Percentiles rank a stretch among this genome's conserved stretches.
phyloP scores from a whole-genome alignment of 805 yeast genomes.

The Danielozyma ontarioensis region DNA sequence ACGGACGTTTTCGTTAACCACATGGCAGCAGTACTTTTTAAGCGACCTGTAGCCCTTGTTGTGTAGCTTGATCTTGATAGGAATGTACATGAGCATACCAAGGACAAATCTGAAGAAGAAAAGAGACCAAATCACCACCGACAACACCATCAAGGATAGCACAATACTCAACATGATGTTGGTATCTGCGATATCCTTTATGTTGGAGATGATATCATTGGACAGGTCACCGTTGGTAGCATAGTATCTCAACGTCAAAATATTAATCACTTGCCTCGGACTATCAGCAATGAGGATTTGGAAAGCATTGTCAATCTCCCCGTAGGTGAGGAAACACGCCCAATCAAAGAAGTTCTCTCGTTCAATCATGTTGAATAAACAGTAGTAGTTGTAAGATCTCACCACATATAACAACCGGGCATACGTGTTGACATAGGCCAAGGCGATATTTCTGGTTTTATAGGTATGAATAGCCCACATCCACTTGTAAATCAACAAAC shows the following conservation, averaged over 20 bases:
- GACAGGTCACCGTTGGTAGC: slow-evolving; percentile 43
- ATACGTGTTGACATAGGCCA: slow-evolving; percentile 62
- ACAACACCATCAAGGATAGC: slow-evolving; percentile 67
- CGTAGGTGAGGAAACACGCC: slow-evolving; percentile 60
- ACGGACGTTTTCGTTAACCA: slow-evolving; percentile 55
- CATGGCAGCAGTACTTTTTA: slow-evolving; percentile 56
- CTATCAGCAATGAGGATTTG: slow-evolving; percentile 69
- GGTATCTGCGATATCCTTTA: slow-evolving; percentile 53
- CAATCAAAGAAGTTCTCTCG: slow-evolving; percentile 60
- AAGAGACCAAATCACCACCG: slow-evolving; percentile 68
- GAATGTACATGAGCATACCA: slow-evolving; percentile 50
- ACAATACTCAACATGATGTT: slow-evolving; percentile 67
- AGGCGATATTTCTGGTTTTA: slow-evolving; percentile 58
- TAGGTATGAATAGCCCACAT: slow-evolving; percentile 54
- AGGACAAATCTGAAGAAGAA: slow-evolving; percentile 53
- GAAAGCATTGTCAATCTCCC: slow-evolving; percentile 58
- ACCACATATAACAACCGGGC: slow-evolving; percentile 57
- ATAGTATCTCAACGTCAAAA: slow-evolving; percentile 56
- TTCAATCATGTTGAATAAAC: slow-evolving; percentile 66
- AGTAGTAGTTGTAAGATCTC: slow-evolving; percentile 56
- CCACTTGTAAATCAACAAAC: slow-evolving; percentile 52
- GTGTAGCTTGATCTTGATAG: slow-evolving; percentile 44
- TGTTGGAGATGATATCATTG: slow-evolving; percentile 41
- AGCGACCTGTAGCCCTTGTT: slow-evolving; percentile 37
- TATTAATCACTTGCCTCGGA: slow-evolving; percentile 83